Evolutionary conservation across 345 rosid species (phyloP), one percentile per base, ranked within the genome.

Genomic region (Jatropha curcas): DNA sequence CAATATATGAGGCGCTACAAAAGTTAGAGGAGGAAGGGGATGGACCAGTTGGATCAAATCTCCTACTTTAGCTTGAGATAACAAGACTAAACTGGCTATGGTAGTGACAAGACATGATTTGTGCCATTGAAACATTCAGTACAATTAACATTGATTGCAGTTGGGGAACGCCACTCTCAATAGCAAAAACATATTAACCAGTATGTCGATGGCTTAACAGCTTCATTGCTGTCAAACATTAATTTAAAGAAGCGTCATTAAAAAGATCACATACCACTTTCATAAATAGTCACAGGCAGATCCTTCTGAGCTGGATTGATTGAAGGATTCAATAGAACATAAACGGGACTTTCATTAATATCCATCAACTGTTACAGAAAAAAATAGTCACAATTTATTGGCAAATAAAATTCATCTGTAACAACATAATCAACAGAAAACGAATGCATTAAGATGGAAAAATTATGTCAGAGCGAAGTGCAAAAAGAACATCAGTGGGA

Each of bases 311-410:
- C 83, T 61, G 85, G 97, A 80, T 88, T 92, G 74, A 95, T 92
- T 1, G 86, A 82, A 43, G 99, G 97, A 77, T 95, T 92, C 30
- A 95, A 89, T 60, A 95, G 92, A 22, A 92, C 92, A 81, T 90
- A 95, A 61, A 92, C 90, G 65, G 98, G 98, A 79, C 92, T 92
- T 81, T 95, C 99, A 71, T 95, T 95, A 73, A 95, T 88, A 79
- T 92, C 99, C 97, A 92, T 95, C 83, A 95, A 76, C 99, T 95
- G 94, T 70, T 31, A 79, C 65, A 69, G 67, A 80, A 41, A 41
- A 35, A 52, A n/a, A 43, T 30, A 27, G 34, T 50, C n/a, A 58
- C 35, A 48, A 11, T 61, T 10, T 35, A 58, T 34, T 28, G 43
- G 41, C 55, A 55, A 33, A 25, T 19, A 35, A 45, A 41, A 1